Evolutionary conservation across 2,329 filamentous ascomycete species (phyloP), one percentile per base, ranked within the genome.

Genomic region (Phyllosticta citrichinensis): DNA sequence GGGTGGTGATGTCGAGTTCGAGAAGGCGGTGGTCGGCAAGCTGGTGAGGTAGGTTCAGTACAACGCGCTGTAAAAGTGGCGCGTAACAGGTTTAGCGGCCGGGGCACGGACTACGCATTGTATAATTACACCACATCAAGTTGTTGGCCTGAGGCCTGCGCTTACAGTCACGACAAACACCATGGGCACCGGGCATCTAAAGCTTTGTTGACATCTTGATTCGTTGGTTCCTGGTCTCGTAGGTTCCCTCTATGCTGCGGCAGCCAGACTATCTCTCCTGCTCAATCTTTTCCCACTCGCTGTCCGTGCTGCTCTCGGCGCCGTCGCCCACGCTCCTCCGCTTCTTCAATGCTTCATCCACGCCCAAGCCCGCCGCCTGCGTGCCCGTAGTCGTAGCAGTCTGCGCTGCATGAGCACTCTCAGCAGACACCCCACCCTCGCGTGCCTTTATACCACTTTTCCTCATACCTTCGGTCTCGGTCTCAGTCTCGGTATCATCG

Each of bases 201-300:
- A n/a, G 14, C 2, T 47, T 47, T 2, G 6, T 8, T 8, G 40
- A 8, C 40, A 14, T 47, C 40, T 47, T 47, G 14, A n/a, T 17
- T 47, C 17, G 40, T 47, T 47, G 40, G n/a, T n/a, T 6, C n/a
- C 40, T 47, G 40, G 40, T 47, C 40, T 47, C 40, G 40, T 47
- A 47, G 40, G 14, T 19, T 14, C 40, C n/a, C 40, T n/a, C 40
- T 8, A 47, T 1, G 3, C 40, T 47, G 27, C 33, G n/a, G 30
- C 57, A 53, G 50, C 30, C 22, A 9, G 57, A 17, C 57, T 61
- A 74, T 68, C 67, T 71, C 22, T 72, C 73, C 63, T 76, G 78
- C 73, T 88, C 88, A 22, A 97, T 88, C 79, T 94, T 95, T 79
- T 97, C 93, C 93, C 93, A 97, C 76, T 97, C 93, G 70, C 93